Evolutionary conservation across 1,284 basidiomycete genomes (phyloP), one percentile per base, ranked within the genome.

Genomic region (Ganoderma sinense): DNA sequence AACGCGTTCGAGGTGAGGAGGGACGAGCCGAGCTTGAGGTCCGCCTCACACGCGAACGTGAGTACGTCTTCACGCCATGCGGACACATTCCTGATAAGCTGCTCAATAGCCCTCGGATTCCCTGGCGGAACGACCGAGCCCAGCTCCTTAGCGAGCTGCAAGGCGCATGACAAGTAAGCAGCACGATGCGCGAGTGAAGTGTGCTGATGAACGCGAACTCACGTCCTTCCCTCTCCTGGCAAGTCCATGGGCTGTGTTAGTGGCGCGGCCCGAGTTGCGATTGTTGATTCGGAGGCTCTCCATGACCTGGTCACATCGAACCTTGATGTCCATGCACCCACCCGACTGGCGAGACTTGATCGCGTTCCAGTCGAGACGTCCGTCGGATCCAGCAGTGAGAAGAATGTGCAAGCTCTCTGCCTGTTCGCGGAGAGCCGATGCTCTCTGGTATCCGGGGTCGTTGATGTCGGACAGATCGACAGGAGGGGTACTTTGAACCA

Each of bases 361-460:
- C 23, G 59, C 36, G 33, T 60, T 33, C 68, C 68, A 69, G 61
- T 69, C 64, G 8, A 40, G 53, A 10, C 55, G 41, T 31, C 64
- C 64, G 23, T 60, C 53, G 13, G 62, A 36, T 11, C 53, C 61
- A 1, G 43, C 23, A 0, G 36, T 53, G 2, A 66, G 43, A 5
- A 69, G 64, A 33, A 55, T 23, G 10, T 62, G 51, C 16, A 69
- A 64, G 39, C n/a, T 66, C 23, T 69, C 64, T 4, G 68, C 68
- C n/a, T 48, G 51, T 4, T 26, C 40, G 31, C 68, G 48, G 2
- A 69, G 64, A 2, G 23, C 39, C 16, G 64, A 62, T 4, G 61
- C 68, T 36, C 56, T 40, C 20, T 59, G 40, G 36, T 63, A 69
- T 14, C 64, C 68, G 2, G 64, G 68, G 18, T 69, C 68, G 36